These are phyloP conservation scores for Quercus wislizeni DNA, from an alignment of 306 rosid genomes.

Conservation along the genomic window DNA sequence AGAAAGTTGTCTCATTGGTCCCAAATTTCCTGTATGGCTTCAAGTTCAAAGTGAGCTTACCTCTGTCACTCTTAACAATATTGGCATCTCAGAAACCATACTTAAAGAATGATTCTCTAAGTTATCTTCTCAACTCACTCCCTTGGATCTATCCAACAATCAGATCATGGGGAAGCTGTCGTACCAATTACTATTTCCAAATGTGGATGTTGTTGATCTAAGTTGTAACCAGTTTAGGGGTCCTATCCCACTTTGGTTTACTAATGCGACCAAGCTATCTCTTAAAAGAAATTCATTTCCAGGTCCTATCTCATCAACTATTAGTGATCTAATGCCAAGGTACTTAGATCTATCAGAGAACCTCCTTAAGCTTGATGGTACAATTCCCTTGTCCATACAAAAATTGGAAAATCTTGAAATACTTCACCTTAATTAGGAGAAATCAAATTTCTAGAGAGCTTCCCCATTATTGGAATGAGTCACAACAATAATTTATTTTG, in stretches of 20 bases:
- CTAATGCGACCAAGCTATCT: neutral
- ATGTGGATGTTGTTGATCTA: neutral
- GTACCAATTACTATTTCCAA: too few species aligned
- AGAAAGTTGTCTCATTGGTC: neutral
- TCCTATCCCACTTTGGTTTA: too few species aligned
- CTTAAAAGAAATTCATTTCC: constrained; percentile 3
- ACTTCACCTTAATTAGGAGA: neutral
- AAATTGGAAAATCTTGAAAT: neutral
- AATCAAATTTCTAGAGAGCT: neutral
- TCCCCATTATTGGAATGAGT: neutral
- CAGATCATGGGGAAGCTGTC: neutral
- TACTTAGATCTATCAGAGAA: neutral
- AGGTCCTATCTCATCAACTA: constrained; percentile 14
- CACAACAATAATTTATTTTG: neutral
- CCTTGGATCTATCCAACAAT: too few species aligned
- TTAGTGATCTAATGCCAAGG: constrained; percentile 7
- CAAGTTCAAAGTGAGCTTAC: neutral
- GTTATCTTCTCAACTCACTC: neutral
- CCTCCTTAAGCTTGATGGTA: neutral
- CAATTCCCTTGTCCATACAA: neutral
- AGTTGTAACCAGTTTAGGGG: too few species aligned
- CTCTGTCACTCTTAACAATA: neutral
- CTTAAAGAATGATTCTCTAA: neutral
- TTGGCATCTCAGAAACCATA: neutral
- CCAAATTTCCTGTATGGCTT: constrained; percentile 22